These are phyloP conservation scores for Leccinum proliferum DNA, from an alignment of 1,284 basidiomycete genomes.

Conservation along the genomic window DNA sequence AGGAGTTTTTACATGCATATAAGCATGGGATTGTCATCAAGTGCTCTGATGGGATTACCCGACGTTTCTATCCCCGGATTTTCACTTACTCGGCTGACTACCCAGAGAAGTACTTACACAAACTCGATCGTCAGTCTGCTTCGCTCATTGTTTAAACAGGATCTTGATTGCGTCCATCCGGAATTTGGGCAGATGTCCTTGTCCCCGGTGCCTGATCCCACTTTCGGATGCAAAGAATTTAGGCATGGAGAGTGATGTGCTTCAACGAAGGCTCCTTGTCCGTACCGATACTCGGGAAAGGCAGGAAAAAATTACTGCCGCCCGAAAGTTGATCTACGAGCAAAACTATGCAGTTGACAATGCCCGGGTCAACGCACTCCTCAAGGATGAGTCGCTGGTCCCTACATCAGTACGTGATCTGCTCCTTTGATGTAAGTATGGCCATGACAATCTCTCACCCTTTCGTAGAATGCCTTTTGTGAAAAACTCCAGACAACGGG, in stretches of 20 bases:
- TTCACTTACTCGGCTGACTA: background rate
- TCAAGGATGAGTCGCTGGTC: too few species aligned
- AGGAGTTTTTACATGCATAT: background rate
- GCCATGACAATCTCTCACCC: too few species aligned
- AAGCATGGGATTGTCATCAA: background rate
- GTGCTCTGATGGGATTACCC: background rate
- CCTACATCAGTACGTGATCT: too few species aligned
- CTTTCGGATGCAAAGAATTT: background rate
- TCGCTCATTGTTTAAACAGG: background rate
- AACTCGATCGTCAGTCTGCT: background rate
- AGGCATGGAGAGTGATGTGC: background rate
- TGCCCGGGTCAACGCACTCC: too few species aligned
- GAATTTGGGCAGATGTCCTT: background rate
- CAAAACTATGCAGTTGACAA: too few species aligned
- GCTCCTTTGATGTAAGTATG: too few species aligned
- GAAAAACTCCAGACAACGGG: too few species aligned
- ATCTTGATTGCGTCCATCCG: background rate
- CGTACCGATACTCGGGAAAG: background rate
- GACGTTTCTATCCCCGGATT: background rate
- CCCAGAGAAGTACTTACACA: background rate
- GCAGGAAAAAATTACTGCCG: too few species aligned
- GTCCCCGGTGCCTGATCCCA: background rate
- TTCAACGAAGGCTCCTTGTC: background rate
- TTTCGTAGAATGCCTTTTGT: too few species aligned
- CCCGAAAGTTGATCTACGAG: too few species aligned